phyloP scores from a whole-genome alignment of 768 basidiomycete species.

The Suillus clintonianus region DNA sequence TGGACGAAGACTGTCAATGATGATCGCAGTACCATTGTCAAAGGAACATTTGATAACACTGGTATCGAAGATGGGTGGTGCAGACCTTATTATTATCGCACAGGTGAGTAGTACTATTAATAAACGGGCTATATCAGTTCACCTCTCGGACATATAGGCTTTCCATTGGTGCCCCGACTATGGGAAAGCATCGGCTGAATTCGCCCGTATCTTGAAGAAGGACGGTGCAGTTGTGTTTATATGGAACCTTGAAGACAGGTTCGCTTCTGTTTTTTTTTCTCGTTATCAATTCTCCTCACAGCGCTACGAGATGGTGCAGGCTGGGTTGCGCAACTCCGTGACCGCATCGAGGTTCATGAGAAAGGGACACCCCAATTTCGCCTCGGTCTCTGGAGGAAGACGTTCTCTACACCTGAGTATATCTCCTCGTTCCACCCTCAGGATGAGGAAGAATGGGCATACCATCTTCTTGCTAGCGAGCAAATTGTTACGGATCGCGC shows the following conservation, averaged over 20 bases:
- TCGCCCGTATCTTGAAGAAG: slow-evolving; percentile 79
- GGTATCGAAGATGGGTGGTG: slow-evolving; percentile 64
- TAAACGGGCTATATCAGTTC: neutral
- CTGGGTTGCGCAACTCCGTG: slow-evolving; percentile 79
- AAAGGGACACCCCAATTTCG: slow-evolving; percentile 81
- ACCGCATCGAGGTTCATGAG: slow-evolving; percentile 70
- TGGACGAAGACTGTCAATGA: slow-evolving; percentile 62
- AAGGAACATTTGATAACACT: slow-evolving; percentile 73
- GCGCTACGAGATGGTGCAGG: slow-evolving; percentile 45
- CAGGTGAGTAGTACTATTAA: slow-evolving; percentile 47
- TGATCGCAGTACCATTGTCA: slow-evolving; percentile 48
- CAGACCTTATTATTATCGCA: slow-evolving; percentile 77
- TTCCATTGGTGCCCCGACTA: slow-evolving; percentile 94
- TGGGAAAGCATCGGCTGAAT: slow-evolving; percentile 69
- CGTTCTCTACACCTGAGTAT: slow-evolving; percentile 68
- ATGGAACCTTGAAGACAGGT: slow-evolving; percentile 93
- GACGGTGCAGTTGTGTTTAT: slow-evolving; percentile 70
- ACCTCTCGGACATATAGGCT: slow-evolving; percentile 49
- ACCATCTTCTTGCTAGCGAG: slow-evolving; percentile 52
- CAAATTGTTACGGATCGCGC: slow-evolving; percentile 66
- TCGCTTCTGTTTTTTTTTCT: slow-evolving; percentile 6
- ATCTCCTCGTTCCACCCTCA: slow-evolving; percentile 56
- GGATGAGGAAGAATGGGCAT: slow-evolving; percentile 56
- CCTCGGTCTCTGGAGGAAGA: slow-evolving; percentile 68
- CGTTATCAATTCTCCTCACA: neutral